Evolutionary conservation across 257 asterid species (phyloP).

Genomic region (Scutellaria baicalensis): DNA sequence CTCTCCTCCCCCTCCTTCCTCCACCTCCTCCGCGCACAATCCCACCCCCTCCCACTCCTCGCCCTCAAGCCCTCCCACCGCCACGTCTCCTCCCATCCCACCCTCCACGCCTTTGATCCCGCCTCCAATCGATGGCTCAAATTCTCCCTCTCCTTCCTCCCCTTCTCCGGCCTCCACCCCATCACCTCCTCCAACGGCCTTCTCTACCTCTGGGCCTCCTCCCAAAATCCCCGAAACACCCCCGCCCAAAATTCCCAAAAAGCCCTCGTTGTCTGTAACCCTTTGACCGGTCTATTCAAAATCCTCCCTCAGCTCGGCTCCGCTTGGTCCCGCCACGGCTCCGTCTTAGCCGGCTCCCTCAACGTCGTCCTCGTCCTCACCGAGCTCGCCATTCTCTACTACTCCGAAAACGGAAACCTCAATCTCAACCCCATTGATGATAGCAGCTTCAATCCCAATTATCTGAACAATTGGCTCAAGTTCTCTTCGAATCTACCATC

Average conservation of each 20-base stretch:
- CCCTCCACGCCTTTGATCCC: conserved; percentile 75
- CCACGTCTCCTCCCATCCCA: conserved; percentile 54
- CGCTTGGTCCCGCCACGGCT: conserved; percentile 97
- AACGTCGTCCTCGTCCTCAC: conserved; percentile 68
- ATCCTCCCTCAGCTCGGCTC: conserved; percentile 93
- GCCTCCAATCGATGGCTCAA: conserved; percentile 56
- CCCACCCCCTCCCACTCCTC: conserved; percentile 45
- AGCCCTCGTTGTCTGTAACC: conserved; percentile 77
- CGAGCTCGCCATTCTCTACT: conserved; percentile 79
- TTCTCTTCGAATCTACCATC: conserved; percentile 87
- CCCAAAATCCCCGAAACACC: background rate
- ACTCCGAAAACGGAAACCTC: conserved; percentile 20
- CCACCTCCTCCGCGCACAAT: conserved; percentile 57
- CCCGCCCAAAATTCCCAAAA: conserved; percentile 32
- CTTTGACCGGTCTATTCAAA: conserved; percentile 50
- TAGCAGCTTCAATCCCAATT: conserved; percentile 8
- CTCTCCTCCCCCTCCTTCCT: conserved; percentile 72
- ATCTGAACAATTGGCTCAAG: conserved; percentile 56
- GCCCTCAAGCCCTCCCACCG: conserved; percentile 71
- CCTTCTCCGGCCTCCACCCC: conserved; percentile 77
- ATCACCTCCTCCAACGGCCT: conserved; percentile 77
- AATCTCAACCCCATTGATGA: background rate
- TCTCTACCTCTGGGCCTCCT: conserved; percentile 79
- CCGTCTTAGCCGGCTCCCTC: conserved; percentile 71
- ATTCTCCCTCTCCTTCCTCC: conserved; percentile 81